Evolutionary conservation across 768 basidiomycete genomes (phyloP).

Genomic region (Macrolepiota albuminosa): DNA sequence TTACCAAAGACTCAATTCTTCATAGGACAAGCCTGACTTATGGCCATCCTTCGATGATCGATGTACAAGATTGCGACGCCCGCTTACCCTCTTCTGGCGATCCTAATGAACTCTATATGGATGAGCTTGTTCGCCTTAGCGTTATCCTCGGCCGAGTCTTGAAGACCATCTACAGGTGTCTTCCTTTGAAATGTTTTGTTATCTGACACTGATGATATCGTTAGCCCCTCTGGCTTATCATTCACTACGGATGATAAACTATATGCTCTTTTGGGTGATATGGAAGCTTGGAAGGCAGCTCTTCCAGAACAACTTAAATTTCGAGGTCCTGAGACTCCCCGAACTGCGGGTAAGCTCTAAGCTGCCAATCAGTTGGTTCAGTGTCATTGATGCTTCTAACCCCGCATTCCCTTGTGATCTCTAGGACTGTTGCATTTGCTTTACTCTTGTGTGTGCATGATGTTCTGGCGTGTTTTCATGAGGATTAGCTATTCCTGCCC

Average conservation of each 20-base stretch:
- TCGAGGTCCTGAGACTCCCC: slow-evolving; percentile 61
- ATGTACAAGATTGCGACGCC: slow-evolving; percentile 94
- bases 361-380: not conserved
- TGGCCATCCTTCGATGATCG: slow-evolving; percentile 95
- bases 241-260: slow-evolving; percentile 82
- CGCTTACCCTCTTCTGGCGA: slow-evolving; percentile 89
- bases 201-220: slow-evolving; percentile 2
- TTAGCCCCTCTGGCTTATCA: slow-evolving; percentile 81
- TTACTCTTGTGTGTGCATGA: slow-evolving; percentile 88
- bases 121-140: slow-evolving; percentile 88
- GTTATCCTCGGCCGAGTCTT: slow-evolving; percentile 88
- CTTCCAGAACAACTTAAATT: slow-evolving; percentile 79
- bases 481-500: slow-evolving; percentile 92
- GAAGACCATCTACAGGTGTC: slow-evolving; percentile 88
- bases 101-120: slow-evolving; percentile 72
- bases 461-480: slow-evolving; percentile 99
- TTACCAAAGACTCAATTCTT: slow-evolving; percentile 1
- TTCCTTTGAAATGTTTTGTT: not conserved
- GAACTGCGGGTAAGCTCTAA: slow-evolving; percentile 53
- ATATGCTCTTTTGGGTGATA: slow-evolving; percentile 54
- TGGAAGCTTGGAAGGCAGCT: slow-evolving; percentile 72
- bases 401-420: not conserved
- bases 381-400: not conserved
- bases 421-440: slow-evolving; percentile 88
- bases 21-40: slow-evolving; percentile 81